Conservation (phyloP, 192 early-diverging fungal genomes). For the Backusella sp. region DNA sequence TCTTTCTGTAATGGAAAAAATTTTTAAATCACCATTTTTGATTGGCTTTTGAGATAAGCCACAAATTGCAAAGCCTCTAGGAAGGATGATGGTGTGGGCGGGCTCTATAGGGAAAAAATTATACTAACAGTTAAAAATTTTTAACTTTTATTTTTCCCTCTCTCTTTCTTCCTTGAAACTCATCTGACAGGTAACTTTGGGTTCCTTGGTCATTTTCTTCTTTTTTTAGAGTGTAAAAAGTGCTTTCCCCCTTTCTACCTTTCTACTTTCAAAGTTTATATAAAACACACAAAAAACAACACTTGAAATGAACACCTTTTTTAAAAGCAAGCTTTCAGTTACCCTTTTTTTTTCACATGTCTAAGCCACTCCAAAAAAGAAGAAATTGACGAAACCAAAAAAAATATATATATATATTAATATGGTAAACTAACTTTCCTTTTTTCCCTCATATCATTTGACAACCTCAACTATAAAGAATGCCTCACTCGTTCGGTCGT, state of each 20-base stretch:
- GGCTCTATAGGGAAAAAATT: neutral
- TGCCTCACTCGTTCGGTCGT: constrained; percentile 39
- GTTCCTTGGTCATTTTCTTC: neutral
- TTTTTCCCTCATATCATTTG: neutral
- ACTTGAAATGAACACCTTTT: neutral
- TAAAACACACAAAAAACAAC: neutral
- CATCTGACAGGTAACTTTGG: constrained; percentile 12
- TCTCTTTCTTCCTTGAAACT: constrained; percentile 5
- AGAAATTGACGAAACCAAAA: neutral
- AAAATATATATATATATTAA: neutral
- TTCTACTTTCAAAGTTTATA: neutral
- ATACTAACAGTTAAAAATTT: constrained; percentile 6
- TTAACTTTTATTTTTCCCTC: constrained; percentile 5
- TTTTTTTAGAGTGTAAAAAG: neutral
- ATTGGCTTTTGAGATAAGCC: constrained; percentile 2
- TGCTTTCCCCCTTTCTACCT: neutral
- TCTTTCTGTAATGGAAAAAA: neutral
- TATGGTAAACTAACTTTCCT: neutral
- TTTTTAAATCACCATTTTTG: neutral
- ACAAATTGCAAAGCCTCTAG: neutral
- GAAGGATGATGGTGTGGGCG: neutral
- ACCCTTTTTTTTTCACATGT: constrained; percentile 16
- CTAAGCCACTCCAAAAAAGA: constrained; percentile 3
- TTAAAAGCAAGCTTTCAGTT: neutral
- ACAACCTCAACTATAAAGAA: constrained; percentile 11